Percentiles rank a stretch among this genome's conserved stretches.
Evolutionary conservation across 441 rosid genomes (phyloP).

Genomic region (Viola pubescens): DNA sequence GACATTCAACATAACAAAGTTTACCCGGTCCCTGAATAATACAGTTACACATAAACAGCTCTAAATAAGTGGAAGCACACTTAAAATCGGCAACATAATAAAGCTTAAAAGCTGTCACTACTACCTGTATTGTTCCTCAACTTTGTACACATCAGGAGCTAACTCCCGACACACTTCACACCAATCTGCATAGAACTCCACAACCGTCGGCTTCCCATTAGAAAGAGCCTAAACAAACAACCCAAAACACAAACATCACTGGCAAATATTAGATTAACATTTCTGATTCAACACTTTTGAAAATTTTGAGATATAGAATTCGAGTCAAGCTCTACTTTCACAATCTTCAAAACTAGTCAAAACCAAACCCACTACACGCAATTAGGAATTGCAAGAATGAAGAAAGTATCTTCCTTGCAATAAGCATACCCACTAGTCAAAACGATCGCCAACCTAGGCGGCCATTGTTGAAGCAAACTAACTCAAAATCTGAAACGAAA

Average conservation of each 20-base stretch:
- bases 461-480: neutral
- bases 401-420: too few relatives aligned
- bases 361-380: too few relatives aligned
- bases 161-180: slow-evolving; percentile 91
- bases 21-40: slow-evolving; percentile 60
- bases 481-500: neutral
- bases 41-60: neutral
- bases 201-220: slow-evolving; percentile 91
- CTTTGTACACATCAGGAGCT: slow-evolving; percentile 92
- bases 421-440: too few relatives aligned
- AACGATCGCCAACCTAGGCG: too few relatives aligned
- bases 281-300: too few relatives aligned
- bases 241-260: neutral
- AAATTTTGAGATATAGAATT: too few relatives aligned
- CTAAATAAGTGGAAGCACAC: neutral
- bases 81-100: neutral
- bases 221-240: slow-evolving; percentile 53
- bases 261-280: too few relatives aligned
- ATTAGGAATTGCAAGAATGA: too few relatives aligned
- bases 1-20: slow-evolving; percentile 91
- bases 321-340: too few relatives aligned
- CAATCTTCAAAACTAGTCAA: too few relatives aligned
- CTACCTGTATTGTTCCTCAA: slow-evolving; percentile 89
- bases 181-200: slow-evolving; percentile 97
- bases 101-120: slow-evolving; percentile 8